These are phyloP conservation scores for Fusarium poae DNA, from an alignment of 2,329 filamentous ascomycete species.

Conservation along the genomic window DNA sequence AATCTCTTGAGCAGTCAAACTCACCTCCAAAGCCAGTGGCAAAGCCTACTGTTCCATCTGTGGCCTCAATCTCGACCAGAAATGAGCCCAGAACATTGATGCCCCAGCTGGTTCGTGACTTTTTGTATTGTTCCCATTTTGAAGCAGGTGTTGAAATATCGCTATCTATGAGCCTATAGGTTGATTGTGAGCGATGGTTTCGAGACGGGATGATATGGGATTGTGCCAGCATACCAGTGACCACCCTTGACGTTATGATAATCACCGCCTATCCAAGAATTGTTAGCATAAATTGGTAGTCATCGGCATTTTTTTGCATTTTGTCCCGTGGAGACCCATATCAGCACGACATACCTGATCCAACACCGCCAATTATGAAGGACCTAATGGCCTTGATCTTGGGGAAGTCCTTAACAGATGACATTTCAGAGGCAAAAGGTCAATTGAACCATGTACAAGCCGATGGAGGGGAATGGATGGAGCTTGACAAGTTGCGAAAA, in stretches of 20 bases:
- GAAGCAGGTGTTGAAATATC: constrained; percentile 95
- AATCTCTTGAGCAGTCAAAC: constrained; percentile 21
- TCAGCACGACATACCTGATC: constrained; percentile 47
- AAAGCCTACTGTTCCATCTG: constrained; percentile 92
- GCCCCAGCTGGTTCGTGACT: constrained; percentile 90
- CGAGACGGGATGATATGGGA: neutral
- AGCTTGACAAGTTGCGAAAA: neutral
- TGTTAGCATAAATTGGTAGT: constrained; percentile 1
- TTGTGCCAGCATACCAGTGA: constrained; percentile 66
- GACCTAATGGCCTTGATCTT: constrained; percentile 82
- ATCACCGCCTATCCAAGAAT: constrained; percentile 70
- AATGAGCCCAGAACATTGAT: constrained; percentile 97
- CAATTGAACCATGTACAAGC: neutral
- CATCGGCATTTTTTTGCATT: neutral
- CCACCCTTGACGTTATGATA: constrained; percentile 91
- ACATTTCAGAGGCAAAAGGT: constrained; percentile 53
- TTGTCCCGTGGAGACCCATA: neutral
- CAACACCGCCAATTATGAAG: constrained; percentile 69
- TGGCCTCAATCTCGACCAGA: constrained; percentile 88
- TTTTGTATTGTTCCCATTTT: constrained; percentile 87
- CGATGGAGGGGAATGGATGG: neutral
- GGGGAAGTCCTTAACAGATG: constrained; percentile 71
- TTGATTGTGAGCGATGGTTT: constrained; percentile 19
- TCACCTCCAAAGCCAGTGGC: constrained; percentile 90
- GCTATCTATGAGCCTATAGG: constrained; percentile 85